Base-by-base conservation (phyloP, 2,329 filamentous ascomycete genomes). In the Phialophora tarda region DNA sequence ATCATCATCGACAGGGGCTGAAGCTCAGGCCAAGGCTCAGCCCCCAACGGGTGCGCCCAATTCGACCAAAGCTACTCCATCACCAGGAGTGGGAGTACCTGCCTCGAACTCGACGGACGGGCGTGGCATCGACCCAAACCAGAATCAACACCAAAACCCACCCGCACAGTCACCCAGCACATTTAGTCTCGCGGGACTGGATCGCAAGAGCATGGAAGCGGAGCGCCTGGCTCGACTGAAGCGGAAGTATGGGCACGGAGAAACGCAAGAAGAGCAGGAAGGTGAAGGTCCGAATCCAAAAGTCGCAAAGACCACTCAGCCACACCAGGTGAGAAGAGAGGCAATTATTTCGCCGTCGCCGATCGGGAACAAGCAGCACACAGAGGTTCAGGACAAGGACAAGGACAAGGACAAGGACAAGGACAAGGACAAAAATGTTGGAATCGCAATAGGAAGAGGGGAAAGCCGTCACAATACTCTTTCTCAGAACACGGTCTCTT, bases 141-240 rank as follows among this genome's bases (percentile, higher is more conserved):
- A 32, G 30, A 11, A 34, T 11, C 32, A 34, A 34, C 32, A 51
- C 3, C n/a, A 51, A 21, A 26, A 14, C 23, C 32, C 26, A n/a
- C 30, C 56, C 10, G 1, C 47, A 47, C 4, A n/a, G 4, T 0
- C 50, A 47, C 4, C 59, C 11, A 11, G 28, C 24, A 30, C 47
- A 17, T 69, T 66, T 23, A 62, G 51, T 47, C 62, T 70, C 4
- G 74, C 84, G 4, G 84, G 85, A 3, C 78, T 96, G 1, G 86
- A 97, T 79, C 86, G 93, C 41, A 92, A 89, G 77, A 85, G 87
- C 60, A 95, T 97, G 92, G 94, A 97, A 77, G 83, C 88, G 73
- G 92, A 96, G 75, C 88, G 94, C 48, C 83, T 96, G 14, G 88
- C 87, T 24, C 85, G 93, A 71, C 77, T 88, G 47, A 83, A 82